Percentiles rank a stretch among this genome's conserved stretches.
These are phyloP conservation scores for Coelastrella sp. DNA, from an alignment of 139 green algal species.

Conservation along the genomic window DNA sequence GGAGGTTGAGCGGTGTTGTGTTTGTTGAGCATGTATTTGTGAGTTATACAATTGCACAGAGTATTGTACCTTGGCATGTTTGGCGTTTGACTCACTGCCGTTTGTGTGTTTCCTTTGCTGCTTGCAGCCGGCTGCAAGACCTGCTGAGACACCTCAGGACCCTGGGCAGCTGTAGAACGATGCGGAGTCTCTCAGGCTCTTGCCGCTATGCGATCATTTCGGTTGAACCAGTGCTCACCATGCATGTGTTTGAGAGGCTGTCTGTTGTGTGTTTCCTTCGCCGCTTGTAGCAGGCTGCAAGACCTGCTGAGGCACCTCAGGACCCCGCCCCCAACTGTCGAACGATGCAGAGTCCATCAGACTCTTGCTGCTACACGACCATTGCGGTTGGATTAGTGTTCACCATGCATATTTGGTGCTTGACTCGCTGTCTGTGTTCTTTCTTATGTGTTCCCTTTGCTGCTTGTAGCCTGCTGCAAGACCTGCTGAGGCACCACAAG, in stretches of 20 bases:
- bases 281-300: neutral
- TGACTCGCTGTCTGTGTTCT: neutral
- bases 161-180: constrained; percentile 64
- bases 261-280: neutral
- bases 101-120: neutral
- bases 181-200: constrained; percentile 82
- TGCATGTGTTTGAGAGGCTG: neutral
- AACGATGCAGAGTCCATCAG: constrained; percentile 88
- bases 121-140: constrained; percentile 1
- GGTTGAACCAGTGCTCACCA: neutral
- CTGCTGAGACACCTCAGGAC: constrained; percentile 2
- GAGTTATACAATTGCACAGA: no score
- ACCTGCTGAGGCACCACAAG: neutral
- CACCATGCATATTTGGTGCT: neutral
- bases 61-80: neutral
- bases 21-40: no score
- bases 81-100: neutral
- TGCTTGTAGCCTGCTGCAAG: constrained; percentile 2
- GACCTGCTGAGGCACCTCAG: neutral
- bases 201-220: constrained; percentile 81
- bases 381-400: neutral
- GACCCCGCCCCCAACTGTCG: constrained; percentile 44
- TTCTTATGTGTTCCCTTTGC: neutral
- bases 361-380: constrained; percentile 83
- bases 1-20: no score